These are phyloP conservation scores for Rhizopus microsporus DNA, from an alignment of 371 early-diverging fungal species.

Conservation along the genomic window DNA sequence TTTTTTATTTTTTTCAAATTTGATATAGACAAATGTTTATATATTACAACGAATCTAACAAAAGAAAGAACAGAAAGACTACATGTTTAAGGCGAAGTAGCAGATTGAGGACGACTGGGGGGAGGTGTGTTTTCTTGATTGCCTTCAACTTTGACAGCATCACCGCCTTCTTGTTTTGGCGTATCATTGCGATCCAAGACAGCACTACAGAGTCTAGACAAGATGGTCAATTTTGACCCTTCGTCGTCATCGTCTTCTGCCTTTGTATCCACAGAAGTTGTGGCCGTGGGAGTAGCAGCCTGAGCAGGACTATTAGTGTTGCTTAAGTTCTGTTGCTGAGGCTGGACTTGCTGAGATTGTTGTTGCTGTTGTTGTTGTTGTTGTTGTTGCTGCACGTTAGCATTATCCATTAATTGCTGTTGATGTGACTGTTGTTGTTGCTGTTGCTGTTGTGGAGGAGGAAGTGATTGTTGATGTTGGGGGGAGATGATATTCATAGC, in stretches of 20 bases:
- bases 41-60: slow-evolving; percentile 2
- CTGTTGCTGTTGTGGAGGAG: slow-evolving; percentile 18
- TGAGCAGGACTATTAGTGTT: slow-evolving; percentile 5
- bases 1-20: background rate
- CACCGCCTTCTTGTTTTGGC: slow-evolving; percentile 23
- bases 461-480: slow-evolving; percentile 26
- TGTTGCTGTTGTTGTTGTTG: slow-evolving; percentile 13
- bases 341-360: slow-evolving; percentile 2
- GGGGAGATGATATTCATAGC: slow-evolving; percentile 44
- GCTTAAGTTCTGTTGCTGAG: slow-evolving; percentile 25
- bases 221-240: slow-evolving; percentile 46
- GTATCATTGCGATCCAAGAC: slow-evolving; percentile 42
- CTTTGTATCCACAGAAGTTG: slow-evolving; percentile 5
- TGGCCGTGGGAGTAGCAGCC: slow-evolving; percentile 8
- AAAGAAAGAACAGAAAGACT: background rate
- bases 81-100: background rate
- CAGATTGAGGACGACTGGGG: slow-evolving; percentile 31
- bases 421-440: slow-evolving; percentile 22
- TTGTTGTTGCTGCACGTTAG: slow-evolving; percentile 11
- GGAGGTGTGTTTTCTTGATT: slow-evolving; percentile 31
- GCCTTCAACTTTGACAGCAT: slow-evolving; percentile 15
- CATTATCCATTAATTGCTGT: slow-evolving; percentile 8
- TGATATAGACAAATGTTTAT: background rate
- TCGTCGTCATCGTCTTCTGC: slow-evolving; percentile 45
- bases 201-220: slow-evolving; percentile 50